A percentile compares a stretch with the other conserved stretches of the same genome.
Evolutionary conservation across 257 asterid genomes (phyloP).

Genomic region (Thymus quinquecostatus): DNA sequence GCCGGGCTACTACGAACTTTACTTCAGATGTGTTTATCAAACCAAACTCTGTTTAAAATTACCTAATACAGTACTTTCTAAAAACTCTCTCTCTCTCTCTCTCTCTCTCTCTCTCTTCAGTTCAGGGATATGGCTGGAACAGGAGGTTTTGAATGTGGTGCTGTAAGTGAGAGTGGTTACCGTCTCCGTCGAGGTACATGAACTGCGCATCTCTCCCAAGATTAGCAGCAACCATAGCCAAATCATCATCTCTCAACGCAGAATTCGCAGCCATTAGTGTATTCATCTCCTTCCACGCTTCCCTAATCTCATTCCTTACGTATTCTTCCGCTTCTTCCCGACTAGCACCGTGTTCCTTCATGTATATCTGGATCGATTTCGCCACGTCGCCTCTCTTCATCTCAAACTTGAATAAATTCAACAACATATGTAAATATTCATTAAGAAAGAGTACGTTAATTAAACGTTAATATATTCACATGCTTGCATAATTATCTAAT

Average conservation of each 20-base stretch:
- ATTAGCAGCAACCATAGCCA: conserved; percentile 35
- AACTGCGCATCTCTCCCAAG: conserved; percentile 53
- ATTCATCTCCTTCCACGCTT: conserved; percentile 49
- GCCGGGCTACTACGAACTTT: no score
- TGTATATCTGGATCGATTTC: conserved; percentile 44
- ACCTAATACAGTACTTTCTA: no score
- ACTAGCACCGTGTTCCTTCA: conserved; percentile 40
- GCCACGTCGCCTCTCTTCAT: conserved; percentile 37
- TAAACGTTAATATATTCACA: no score
- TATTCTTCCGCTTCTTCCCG: conserved; percentile 28
- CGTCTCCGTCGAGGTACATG: conserved; percentile 58
- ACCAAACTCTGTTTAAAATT: no score
- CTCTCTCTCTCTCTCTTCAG: no score
- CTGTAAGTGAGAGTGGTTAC: conserved; percentile 5
- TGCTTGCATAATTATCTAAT: no score
- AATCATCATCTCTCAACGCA: conserved; percentile 22
- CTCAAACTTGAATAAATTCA: background rate
- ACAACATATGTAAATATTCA: background rate
- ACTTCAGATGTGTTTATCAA: no score
- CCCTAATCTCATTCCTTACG: conserved; percentile 24
- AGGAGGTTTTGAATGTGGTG: no score
- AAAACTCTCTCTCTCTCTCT: no score
- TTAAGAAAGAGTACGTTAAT: no score
- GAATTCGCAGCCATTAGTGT: conserved; percentile 5
- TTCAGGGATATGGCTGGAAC: no score